A percentile compares a stretch with the other conserved stretches of the same genome.
Conservation (phyloP, 2,329 filamentous ascomycete genomes). For the Diplodia sapinea region DNA sequence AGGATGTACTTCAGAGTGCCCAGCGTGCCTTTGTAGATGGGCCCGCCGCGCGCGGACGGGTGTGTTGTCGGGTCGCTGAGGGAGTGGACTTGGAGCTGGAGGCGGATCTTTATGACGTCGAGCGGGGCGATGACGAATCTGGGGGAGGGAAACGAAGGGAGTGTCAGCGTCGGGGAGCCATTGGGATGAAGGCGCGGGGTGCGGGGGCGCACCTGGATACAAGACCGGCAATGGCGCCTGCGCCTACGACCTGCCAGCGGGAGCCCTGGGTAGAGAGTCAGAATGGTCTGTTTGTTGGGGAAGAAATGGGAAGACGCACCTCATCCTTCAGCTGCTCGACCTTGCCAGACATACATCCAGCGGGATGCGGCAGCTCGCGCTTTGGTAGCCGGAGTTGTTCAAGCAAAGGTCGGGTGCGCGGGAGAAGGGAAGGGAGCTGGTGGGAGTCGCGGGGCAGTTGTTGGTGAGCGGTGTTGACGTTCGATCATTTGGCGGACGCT, state of each 20-base stretch:
- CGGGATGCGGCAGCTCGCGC: conserved; percentile 33
- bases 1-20: conserved; percentile 79
- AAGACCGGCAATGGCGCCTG: conserved; percentile 77
- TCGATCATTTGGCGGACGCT: background rate
- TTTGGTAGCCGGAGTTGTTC: conserved; percentile 37
- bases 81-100: conserved; percentile 90
- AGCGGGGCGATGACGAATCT: conserved; percentile 94
- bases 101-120: conserved; percentile 96
- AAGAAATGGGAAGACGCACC: conserved; percentile 48
- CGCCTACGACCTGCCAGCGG: conserved; percentile 67
- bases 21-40: conserved; percentile 74
- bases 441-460: conserved; percentile 7
- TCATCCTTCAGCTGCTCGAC: conserved; percentile 72
- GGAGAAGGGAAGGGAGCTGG: background rate
- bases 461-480: background rate
- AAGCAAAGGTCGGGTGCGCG: conserved; percentile 4
- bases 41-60: conserved; percentile 56
- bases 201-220: conserved; percentile 72
- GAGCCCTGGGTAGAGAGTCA: conserved; percentile 60
- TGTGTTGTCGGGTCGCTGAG: conserved; percentile 70
- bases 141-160: conserved; percentile 9
- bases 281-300: conserved; percentile 18
- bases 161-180: conserved; percentile 6
- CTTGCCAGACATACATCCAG: conserved; percentile 66
- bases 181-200: conserved; percentile 32